These are phyloP conservation scores for Auriscalpium vulgare DNA, from an alignment of 768 basidiomycete species.

Conservation along the genomic window DNA sequence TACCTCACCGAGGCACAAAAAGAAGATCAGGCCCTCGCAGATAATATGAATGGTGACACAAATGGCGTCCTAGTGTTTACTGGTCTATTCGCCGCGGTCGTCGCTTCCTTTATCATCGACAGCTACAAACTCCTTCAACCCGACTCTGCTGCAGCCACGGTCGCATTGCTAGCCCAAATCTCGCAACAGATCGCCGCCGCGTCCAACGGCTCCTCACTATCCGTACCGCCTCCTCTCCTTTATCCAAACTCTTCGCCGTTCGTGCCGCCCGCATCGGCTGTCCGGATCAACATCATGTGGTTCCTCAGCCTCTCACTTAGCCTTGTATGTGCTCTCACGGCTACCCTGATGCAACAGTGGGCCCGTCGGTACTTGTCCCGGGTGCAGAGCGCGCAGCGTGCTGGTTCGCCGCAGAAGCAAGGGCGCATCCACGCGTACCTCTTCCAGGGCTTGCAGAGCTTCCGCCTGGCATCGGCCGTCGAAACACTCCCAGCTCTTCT, in stretches of 20 bases:
- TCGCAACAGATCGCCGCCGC: neutral
- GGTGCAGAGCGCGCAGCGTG: neutral
- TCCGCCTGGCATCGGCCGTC: slow-evolving; percentile 1
- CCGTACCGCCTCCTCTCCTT: neutral
- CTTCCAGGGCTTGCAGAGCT: slow-evolving; percentile 5
- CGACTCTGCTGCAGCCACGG: neutral
- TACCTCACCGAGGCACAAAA: slow-evolving; percentile 2
- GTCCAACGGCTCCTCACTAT: neutral
- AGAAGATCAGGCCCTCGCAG: slow-evolving; percentile 2
- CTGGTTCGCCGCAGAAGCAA: neutral
- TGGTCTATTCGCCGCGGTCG: slow-evolving; percentile 5
- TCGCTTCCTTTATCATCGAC: slow-evolving; percentile 2
- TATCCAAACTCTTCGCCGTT: neutral
- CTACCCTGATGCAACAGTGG: slow-evolving; percentile 10
- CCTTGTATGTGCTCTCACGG: slow-evolving; percentile 3
- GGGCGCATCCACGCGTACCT: slow-evolving; percentile 2
- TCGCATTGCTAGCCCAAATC: neutral
- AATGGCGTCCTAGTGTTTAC: neutral
- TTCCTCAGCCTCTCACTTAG: slow-evolving; percentile 8
- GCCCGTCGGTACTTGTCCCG: neutral
- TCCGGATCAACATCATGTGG: slow-evolving; percentile 3
- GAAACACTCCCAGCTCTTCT: slow-evolving; percentile 6
- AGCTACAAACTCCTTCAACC: neutral
- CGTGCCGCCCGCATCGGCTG: neutral
- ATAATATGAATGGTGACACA: slow-evolving; percentile 1